Evolutionary conservation across 495 filamentous ascomycete genomes (phyloP).

Genomic region (Letharia columbiana): DNA sequence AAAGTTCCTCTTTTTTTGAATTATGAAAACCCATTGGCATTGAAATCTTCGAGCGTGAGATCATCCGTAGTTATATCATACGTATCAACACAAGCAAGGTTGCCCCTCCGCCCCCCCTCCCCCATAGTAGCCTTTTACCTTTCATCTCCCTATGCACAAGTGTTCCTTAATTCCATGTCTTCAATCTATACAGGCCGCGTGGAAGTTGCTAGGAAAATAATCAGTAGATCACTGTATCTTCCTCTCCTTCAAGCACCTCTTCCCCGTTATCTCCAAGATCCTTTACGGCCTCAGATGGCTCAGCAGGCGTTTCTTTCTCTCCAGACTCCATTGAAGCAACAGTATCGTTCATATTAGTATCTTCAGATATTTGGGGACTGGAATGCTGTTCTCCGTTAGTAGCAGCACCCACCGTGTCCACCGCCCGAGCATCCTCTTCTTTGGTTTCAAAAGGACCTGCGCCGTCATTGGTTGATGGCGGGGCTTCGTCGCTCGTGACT

Average conservation of each 20-base stretch:
- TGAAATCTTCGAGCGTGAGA: neutral
- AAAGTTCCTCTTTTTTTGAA: neutral
- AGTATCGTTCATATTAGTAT: constrained; percentile 22
- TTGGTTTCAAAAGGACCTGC: constrained; percentile 23
- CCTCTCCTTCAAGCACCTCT: constrained; percentile 66
- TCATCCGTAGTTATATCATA: neutral
- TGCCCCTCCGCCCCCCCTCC: too few species aligned
- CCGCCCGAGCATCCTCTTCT: constrained; percentile 18
- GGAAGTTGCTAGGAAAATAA: neutral
- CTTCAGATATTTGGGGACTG: constrained; percentile 14
- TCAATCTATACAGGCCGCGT: neutral
- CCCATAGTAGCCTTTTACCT: neutral
- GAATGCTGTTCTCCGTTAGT: constrained; percentile 16
- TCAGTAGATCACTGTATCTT: constrained; percentile 84
- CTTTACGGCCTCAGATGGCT: constrained; percentile 26
- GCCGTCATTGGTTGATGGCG: constrained; percentile 13
- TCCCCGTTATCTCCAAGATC: constrained; percentile 57
- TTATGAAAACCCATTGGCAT: neutral
- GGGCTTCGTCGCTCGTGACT: neutral
- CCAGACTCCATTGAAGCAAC: constrained; percentile 23
- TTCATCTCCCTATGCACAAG: neutral
- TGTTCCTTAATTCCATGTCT: neutral
- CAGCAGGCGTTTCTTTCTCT: constrained; percentile 18
- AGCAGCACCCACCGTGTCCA: constrained; percentile 30
- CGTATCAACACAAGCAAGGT: neutral